Evolutionary conservation across 2,329 filamentous ascomycete genomes (phyloP), one percentile per base, ranked within the genome.

Genomic region (Sporothrix phasma): DNA sequence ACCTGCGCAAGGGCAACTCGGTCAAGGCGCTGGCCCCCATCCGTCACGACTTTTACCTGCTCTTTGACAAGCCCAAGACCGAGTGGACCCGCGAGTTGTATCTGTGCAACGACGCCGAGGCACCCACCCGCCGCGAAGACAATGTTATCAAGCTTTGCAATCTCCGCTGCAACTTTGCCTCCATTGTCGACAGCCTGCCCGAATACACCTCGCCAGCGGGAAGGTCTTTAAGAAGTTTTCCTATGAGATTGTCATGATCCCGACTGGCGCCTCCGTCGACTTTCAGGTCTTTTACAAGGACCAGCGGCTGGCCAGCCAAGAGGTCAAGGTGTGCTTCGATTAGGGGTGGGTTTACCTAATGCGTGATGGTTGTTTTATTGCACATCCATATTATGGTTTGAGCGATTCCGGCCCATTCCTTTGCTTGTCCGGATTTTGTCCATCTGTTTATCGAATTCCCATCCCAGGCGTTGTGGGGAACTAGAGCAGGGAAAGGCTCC

Each of bases 191-290:
- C 60, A 43, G 47, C 53, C 53, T 66, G 53, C 65, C 65, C 31
- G 45, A 61, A 29, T 66, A 49, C 34, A 46, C 13, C n/a, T 65
- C 63, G 54, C 60, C 7, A 63, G 47, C 24, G 63, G 65, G 41
- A 54, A 61, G 39, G 45, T 8, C 7, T 66, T 37, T 26, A 63
- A 61, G 24, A 61, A 54, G 29, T 61, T 68, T 11, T 24, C 15
- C 2, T 64, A 59, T 34, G 65, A 65, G 10, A 63, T 68, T 15
- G 62, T 65, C 39, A 66, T 68, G 66, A 47, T 62, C 17, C 66
- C 66, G 6, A 58, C 62, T 2, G 66, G 67, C 8, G 66, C 65
- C 2, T 45, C 64, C 1, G 58, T 65, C 10, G 63, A 66, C 24
- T 67, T 67, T 37, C 41, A 43, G 24, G 37, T 67, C 31, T 54